These are phyloP conservation scores for Dactylellina cionopaga DNA, from an alignment of 2,329 filamentous ascomycete genomes.

Conservation along the genomic window DNA sequence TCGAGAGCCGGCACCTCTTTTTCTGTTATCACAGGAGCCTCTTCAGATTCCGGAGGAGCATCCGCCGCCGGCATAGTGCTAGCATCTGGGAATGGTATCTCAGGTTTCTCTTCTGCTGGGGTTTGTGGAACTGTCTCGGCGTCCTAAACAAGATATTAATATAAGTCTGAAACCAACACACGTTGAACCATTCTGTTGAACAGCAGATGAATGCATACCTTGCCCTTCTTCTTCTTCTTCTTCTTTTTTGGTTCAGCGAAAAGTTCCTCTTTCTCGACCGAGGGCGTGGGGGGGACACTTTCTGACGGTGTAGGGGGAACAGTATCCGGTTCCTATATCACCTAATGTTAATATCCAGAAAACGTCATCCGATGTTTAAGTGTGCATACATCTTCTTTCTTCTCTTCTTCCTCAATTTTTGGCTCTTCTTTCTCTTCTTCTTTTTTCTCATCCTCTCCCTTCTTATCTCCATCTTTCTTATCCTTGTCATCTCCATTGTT, in stretches of 20 bases:
- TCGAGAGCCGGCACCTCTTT: conserved; percentile 8
- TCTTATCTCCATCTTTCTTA: conserved; percentile 12
- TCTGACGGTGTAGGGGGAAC: conserved; percentile 36
- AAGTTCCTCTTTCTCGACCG: conserved; percentile 16
- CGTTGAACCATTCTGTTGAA: no score
- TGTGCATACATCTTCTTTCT: conserved; percentile 33
- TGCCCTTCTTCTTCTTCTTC: conserved; percentile 29
- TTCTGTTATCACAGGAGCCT: not conserved
- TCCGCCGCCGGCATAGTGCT: conserved; percentile 24
- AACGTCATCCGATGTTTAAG: not conserved
- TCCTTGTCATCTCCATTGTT: conserved; percentile 32
- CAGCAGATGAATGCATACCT: conserved; percentile 21
- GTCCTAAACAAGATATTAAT: no score
- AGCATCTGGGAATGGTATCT: conserved; percentile 4
- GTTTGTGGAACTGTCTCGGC: conserved; percentile 26
- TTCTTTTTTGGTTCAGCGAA: not conserved
- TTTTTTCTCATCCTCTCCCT: conserved; percentile 4
- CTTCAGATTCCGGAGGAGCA: not conserved
- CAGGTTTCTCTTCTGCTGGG: conserved; percentile 42
- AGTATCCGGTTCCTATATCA: conserved; percentile 39
- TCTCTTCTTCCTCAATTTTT: conserved; percentile 32
- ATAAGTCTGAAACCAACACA: no score
- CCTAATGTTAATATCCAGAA: conserved; percentile 4
- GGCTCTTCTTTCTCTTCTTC: conserved; percentile 29
- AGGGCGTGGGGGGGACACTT: conserved; percentile 27